A percentile compares a stretch with the other conserved stretches of the same genome.
Conservation (phyloP, 768 basidiomycete genomes). For the Pulveroboletus sp. region DNA sequence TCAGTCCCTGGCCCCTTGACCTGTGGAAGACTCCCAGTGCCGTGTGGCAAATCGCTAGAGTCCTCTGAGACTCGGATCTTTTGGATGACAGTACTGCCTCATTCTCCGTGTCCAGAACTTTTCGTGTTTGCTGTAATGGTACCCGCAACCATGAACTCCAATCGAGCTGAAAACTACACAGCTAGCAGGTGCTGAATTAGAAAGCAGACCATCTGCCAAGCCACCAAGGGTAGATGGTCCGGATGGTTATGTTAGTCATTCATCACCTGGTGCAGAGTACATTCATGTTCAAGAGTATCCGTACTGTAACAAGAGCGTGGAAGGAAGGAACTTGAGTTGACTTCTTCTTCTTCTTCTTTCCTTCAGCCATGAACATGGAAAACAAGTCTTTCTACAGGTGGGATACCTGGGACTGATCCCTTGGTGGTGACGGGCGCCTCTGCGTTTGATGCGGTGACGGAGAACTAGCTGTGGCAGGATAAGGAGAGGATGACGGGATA, state of each 20-base stretch:
- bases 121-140: too few species aligned
- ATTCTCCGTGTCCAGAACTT: too few species aligned
- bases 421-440: slow-evolving; percentile 25
- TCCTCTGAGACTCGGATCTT: too few species aligned
- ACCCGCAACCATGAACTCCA: too few species aligned
- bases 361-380: slow-evolving; percentile 27
- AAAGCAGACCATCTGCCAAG: too few species aligned
- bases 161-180: too few species aligned
- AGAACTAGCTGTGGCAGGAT: slow-evolving; percentile 10
- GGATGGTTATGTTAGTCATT: not conserved
- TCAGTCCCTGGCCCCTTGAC: too few species aligned
- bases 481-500: slow-evolving; percentile 2
- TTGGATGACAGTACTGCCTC: too few species aligned
- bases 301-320: not conserved
- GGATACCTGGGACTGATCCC: not conserved
- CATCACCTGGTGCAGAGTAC: not conserved
- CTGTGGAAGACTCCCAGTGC: too few species aligned
- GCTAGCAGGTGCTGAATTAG: not conserved
- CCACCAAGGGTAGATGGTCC: not conserved
- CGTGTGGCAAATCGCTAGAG: too few species aligned
- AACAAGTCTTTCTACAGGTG: slow-evolving; percentile 9
- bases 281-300: not conserved
- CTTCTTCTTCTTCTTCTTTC: slow-evolving; percentile 23
- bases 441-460: slow-evolving; percentile 13
- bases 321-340: too few species aligned